phyloP scores from a whole-genome alignment of 164 flowering plant genomes.

The Kingdonia uniflora region DNA sequence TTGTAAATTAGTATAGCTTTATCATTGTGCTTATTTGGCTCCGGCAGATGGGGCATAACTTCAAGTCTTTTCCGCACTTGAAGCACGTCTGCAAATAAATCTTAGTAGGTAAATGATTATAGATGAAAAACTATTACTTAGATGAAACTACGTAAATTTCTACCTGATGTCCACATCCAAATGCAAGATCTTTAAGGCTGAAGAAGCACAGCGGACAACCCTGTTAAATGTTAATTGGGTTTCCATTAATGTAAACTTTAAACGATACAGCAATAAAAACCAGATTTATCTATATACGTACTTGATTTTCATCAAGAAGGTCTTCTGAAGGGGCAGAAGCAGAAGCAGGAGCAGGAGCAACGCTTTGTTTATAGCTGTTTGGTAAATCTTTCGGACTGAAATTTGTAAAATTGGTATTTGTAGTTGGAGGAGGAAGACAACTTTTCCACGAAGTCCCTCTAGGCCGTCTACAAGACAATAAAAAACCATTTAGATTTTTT shows the following conservation, averaged over 20 bases:
- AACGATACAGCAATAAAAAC: neutral
- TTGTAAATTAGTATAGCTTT: slow-evolving; percentile 10
- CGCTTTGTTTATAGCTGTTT: slow-evolving; percentile 10
- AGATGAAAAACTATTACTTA: neutral
- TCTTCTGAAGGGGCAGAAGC: slow-evolving; percentile 16
- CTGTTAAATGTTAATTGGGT: slow-evolving; percentile 12
- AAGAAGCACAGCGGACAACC: slow-evolving; percentile 27
- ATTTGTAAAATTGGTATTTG: slow-evolving; percentile 1
- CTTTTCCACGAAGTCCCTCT: slow-evolving; percentile 19
- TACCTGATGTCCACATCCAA: slow-evolving; percentile 54
- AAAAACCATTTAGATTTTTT: neutral
- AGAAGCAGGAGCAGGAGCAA: slow-evolving; percentile 4
- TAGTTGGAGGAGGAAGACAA: slow-evolving; percentile 26
- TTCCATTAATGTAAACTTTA: neutral
- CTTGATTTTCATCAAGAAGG: slow-evolving; percentile 10
- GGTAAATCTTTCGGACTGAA: slow-evolving; percentile 6
- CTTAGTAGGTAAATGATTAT: neutral
- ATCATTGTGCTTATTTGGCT: slow-evolving; percentile 19
- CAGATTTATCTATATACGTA: neutral
- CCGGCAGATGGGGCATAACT: slow-evolving; percentile 28
- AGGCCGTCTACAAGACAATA: slow-evolving; percentile 13
- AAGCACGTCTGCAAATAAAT: slow-evolving; percentile 33
- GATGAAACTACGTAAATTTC: neutral
- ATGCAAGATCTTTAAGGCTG: slow-evolving; percentile 25
- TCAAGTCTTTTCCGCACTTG: slow-evolving; percentile 26